Conservation (phyloP, 768 basidiomycete species). For the Pleurotus citrinopileatus region DNA sequence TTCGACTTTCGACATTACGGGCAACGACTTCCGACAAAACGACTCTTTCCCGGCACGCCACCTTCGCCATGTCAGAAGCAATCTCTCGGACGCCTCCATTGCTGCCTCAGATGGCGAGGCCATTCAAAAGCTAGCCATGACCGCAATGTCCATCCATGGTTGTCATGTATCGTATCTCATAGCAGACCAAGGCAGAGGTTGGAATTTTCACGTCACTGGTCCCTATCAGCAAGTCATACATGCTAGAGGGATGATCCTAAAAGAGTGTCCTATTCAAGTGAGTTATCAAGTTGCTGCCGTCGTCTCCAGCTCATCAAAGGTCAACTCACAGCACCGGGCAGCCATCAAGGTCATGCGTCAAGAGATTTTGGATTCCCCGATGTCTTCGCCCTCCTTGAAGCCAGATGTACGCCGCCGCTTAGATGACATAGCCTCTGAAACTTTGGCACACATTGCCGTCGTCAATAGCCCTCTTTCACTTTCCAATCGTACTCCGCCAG, state of each 20-base stretch:
- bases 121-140: constrained; percentile 74
- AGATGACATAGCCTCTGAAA: constrained; percentile 93
- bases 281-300: constrained; percentile 17
- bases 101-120: constrained; percentile 56
- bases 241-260: constrained; percentile 83
- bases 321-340: constrained; percentile 61
- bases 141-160: constrained; percentile 77
- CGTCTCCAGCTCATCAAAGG: constrained; percentile 13
- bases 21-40: constrained; percentile 39
- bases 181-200: constrained; percentile 67
- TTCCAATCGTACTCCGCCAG: constrained; percentile 72
- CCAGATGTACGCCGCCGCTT: constrained; percentile 77
- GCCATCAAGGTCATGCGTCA: constrained; percentile 89
- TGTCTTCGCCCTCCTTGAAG: constrained; percentile 78
- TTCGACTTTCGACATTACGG: constrained; percentile 61
- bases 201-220: constrained; percentile 91
- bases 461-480: constrained; percentile 81
- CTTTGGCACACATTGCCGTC: constrained; percentile 91
- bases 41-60: constrained; percentile 34
- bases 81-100: constrained; percentile 34
- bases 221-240: constrained; percentile 91
- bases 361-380: constrained; percentile 86
- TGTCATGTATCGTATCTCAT: constrained; percentile 81
- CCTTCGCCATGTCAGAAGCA: constrained; percentile 33
- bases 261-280: constrained; percentile 87